phyloP scores from a whole-genome alignment of 2,329 filamentous ascomycete genomes.

The Diaporthe nobilis region DNA sequence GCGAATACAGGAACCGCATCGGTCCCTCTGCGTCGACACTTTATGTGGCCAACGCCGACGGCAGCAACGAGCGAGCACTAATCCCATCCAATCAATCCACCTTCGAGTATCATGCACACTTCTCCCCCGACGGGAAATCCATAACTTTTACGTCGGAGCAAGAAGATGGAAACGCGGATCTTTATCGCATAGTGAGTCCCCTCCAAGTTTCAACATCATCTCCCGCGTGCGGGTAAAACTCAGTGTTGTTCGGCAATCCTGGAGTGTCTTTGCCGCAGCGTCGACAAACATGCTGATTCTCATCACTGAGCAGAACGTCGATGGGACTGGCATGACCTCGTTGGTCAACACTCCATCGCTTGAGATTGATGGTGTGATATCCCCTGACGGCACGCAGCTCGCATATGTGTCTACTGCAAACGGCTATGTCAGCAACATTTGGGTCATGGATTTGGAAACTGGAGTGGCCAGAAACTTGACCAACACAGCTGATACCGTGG shows the following conservation, averaged over 20 bases:
- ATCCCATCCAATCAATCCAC: slow-evolving; percentile 47
- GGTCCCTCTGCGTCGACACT: slow-evolving; percentile 42
- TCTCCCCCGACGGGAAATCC: slow-evolving; percentile 56
- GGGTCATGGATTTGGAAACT: slow-evolving; percentile 55
- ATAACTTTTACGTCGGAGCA: slow-evolving; percentile 58
- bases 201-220: neutral
- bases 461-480: slow-evolving; percentile 53
- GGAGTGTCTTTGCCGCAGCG: neutral
- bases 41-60: slow-evolving; percentile 55
- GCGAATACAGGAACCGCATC: slow-evolving; percentile 44
- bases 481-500: slow-evolving; percentile 47
- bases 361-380: slow-evolving; percentile 55
- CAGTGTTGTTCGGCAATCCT: neutral
- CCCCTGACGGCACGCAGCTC: slow-evolving; percentile 53
- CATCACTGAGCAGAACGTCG: slow-evolving; percentile 39
- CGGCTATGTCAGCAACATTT: slow-evolving; percentile 55
- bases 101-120: slow-evolving; percentile 57
- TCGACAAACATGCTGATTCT: neutral
- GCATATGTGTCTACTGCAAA: slow-evolving; percentile 58
- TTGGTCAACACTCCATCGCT: slow-evolving; percentile 52
- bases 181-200: slow-evolving; percentile 51
- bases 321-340: slow-evolving; percentile 54
- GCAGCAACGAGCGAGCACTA: slow-evolving; percentile 54
- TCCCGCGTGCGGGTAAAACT: too few relatives aligned
- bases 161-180: slow-evolving; percentile 57